These are phyloP conservation scores for Auricularia sp. DNA, from an alignment of 768 basidiomycete genomes.

Conservation along the genomic window DNA sequence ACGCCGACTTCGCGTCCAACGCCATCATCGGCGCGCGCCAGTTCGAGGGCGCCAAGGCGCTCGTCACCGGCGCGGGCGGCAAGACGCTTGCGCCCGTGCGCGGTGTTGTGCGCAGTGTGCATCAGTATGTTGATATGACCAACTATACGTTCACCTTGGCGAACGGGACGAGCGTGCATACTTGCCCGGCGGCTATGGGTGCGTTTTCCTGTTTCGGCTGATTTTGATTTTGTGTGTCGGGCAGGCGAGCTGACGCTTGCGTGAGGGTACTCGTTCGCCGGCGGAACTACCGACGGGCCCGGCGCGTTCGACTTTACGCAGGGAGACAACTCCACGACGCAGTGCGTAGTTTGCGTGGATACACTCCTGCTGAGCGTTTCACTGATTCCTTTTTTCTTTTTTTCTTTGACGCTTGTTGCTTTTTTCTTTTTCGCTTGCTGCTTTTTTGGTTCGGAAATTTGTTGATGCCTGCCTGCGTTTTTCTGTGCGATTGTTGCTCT, in stretches of 20 bases:
- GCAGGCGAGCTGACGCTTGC: not conserved
- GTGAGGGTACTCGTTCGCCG: slow-evolving; percentile 64
- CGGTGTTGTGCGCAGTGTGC: slow-evolving; percentile 62
- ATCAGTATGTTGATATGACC: slow-evolving; percentile 47
- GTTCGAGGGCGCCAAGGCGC: slow-evolving; percentile 53
- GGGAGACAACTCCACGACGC: slow-evolving; percentile 39
- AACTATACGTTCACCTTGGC: slow-evolving; percentile 52
- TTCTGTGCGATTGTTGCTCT: too few relatives aligned
- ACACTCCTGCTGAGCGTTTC: not conserved
- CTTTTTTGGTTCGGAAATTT: too few relatives aligned
- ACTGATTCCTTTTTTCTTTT: too few relatives aligned
- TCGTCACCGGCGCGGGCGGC: slow-evolving; percentile 40
- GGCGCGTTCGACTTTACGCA: slow-evolving; percentile 72
- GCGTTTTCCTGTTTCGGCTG: too few relatives aligned
- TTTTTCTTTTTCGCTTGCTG: too few relatives aligned
- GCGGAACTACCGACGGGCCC: slow-evolving; percentile 78
- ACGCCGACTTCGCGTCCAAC: slow-evolving; percentile 70
- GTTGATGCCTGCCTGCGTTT: too few relatives aligned
- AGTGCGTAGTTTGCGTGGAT: not conserved
- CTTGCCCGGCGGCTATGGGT: slow-evolving; percentile 77
- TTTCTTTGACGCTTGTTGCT: not conserved
- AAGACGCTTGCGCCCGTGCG: slow-evolving; percentile 32
- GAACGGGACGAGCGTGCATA: slow-evolving; percentile 57
- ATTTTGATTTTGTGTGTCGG: too few relatives aligned
- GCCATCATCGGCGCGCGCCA: slow-evolving; percentile 60